Conservation (phyloP, 352 stramenopile genomes). For the Pythium grandisporangium region DNA sequence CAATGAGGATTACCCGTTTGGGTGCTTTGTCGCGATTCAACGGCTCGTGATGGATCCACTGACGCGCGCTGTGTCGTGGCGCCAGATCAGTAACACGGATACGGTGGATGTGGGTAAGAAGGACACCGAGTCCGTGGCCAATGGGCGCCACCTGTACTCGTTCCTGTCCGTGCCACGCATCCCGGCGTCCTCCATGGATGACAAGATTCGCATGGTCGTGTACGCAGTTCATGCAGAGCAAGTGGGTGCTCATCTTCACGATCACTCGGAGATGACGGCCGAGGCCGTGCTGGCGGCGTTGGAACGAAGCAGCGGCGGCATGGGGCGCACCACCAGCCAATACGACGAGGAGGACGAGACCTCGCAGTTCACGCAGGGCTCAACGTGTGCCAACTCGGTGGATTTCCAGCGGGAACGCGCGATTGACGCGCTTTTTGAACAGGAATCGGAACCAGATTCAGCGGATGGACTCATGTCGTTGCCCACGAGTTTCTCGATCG, state of each 20-base stretch:
- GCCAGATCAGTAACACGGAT: conserved; percentile 75
- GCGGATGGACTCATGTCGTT: conserved; percentile 16
- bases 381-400: conserved; percentile 5
- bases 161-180: conserved; percentile 80
- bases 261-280: conserved; percentile 72
- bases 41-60: conserved; percentile 32
- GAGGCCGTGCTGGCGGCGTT: conserved; percentile 61
- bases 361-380: conserved; percentile 5
- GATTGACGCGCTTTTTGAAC: conserved; percentile 79
- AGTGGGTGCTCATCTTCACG: conserved; percentile 3
- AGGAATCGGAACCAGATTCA: conserved; percentile 56
- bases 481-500: conserved; percentile 28
- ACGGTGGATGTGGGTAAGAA: conserved; percentile 60
- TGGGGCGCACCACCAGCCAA: too few species aligned
- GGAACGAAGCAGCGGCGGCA: conserved; percentile 44
- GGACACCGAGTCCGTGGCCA: conserved; percentile 14
- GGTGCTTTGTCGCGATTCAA: conserved; percentile 78
- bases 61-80: conserved; percentile 38
- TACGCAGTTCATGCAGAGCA: conserved; percentile 48
- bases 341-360: conserved; percentile 14
- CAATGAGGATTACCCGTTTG: conserved; percentile 63
- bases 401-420: conserved; percentile 17
- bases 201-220: conserved; percentile 71
- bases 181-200: conserved; percentile 32
- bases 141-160: conserved; percentile 58